Evolutionary conservation across 2,329 filamentous ascomycete genomes (phyloP), one percentile per base, ranked within the genome.

Genomic region (Apiospora koreana): DNA sequence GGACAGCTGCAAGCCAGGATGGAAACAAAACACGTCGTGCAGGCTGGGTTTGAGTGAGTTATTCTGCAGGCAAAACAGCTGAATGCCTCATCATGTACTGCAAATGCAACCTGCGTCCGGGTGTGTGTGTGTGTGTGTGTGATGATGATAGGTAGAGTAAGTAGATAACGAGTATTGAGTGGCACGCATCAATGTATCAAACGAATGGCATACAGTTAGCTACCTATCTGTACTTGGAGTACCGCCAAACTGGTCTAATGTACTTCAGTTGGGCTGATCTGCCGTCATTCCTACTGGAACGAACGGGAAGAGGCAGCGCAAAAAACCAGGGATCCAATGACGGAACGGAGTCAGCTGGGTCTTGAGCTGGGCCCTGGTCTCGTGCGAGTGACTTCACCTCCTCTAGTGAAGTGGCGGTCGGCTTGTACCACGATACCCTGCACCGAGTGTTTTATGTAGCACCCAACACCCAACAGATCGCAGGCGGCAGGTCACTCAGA

Each of bases 1-100:
- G 54, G 54, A 62, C 54, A 62, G 54, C 54, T 62, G 31, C 54
- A 62, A 62, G 54, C 54, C 54, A 62, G 54, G n/a, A 62, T 38
- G n/a, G 31, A 62, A 62, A 62, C 54, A 62, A 62, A 62, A 62
- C 54, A 62, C 54, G 54, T 62, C 28, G 31, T 62, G 54, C 54
- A 38, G 31, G 54, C 23, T 62, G 54, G 54, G 54, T 62, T 62
- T 62, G 54, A 14, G 54, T 16, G 28, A 38, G 28, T 38, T 62
- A 62, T 62, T 31, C 54, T 62, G 54, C 54, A 62, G 54, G 28
- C n/a, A 38, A 62, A 31, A 38, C 54, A 62, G 54, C 54, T 62
- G 54, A 62, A n/a, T 62, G 21, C 31, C 54, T 62, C 54, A 62
- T 62, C n/a, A 28, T 62, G 54, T 38, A 35, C 54, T 62, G 31